Evolutionary conservation across 176 grass and related monocot genomes (phyloP).

Genomic region (Lolium multiflorum): DNA sequence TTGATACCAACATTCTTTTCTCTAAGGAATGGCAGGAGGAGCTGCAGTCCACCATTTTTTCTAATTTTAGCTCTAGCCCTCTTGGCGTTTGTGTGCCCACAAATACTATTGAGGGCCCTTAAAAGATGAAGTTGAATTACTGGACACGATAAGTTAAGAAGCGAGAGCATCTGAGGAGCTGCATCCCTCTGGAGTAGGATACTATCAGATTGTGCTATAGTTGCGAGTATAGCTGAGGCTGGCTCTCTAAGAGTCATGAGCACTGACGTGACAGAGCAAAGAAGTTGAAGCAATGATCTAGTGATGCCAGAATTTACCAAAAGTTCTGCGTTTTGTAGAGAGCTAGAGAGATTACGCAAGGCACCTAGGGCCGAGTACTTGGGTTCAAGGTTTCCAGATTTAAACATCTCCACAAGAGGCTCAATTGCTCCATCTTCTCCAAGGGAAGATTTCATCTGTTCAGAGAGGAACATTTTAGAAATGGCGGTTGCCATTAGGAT

Average conservation of each 20-base stretch:
- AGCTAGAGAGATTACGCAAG: constrained; percentile 75
- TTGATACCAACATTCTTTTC: constrained; percentile 69
- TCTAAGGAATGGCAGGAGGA: constrained; percentile 82
- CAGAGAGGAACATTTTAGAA: constrained; percentile 90
- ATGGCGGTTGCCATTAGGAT: constrained; percentile 89
- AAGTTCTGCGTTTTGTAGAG: constrained; percentile 59
- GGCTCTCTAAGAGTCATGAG: constrained; percentile 87
- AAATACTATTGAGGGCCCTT: constrained; percentile 83
- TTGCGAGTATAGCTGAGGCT: constrained; percentile 74
- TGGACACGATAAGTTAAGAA: constrained; percentile 74
- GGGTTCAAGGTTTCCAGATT: constrained; percentile 80
- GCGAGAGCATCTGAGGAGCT: constrained; percentile 77
- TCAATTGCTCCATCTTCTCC: constrained; percentile 78
- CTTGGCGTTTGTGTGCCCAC: constrained; percentile 64
- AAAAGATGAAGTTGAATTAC: constrained; percentile 85
- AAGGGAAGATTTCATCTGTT: constrained; percentile 73
- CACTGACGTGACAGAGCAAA: constrained; percentile 89
- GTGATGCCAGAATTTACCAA: constrained; percentile 72
- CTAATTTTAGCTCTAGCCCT: constrained; percentile 75
- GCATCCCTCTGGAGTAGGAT: constrained; percentile 75
- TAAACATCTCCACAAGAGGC: constrained; percentile 84
- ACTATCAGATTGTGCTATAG: constrained; percentile 70
- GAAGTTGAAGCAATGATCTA: constrained; percentile 69
- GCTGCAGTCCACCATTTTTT: constrained; percentile 74
- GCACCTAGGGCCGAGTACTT: constrained; percentile 77